These are phyloP conservation scores for Malus sylvestris DNA, from an alignment of 306 rosid genomes.

Conservation along the genomic window DNA sequence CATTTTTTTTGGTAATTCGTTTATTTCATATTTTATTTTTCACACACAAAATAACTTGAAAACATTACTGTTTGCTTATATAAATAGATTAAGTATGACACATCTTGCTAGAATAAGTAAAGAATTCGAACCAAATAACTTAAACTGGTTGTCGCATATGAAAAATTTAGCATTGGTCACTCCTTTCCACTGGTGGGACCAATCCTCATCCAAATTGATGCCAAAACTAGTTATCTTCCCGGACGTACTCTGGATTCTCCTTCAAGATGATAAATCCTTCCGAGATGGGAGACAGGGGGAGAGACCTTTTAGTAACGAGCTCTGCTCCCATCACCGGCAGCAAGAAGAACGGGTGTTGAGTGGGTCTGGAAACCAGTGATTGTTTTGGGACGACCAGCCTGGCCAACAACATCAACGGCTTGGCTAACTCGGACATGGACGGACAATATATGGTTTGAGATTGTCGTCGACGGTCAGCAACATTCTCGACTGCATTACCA, in stretches of 20 bases:
- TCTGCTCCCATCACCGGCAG: slow-evolving; percentile 60
- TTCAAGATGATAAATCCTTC: slow-evolving; percentile 89
- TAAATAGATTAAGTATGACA: not conserved
- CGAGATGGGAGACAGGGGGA: slow-evolving; percentile 80
- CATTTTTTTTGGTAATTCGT: too few species aligned
- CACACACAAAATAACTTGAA: not conserved
- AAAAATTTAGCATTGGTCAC: not conserved
- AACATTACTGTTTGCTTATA: not conserved
- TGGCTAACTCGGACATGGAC: slow-evolving; percentile 95
- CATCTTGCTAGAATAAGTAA: not conserved
- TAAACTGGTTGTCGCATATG: too few species aligned
- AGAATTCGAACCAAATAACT: too few species aligned
- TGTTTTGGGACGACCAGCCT: slow-evolving; percentile 95
- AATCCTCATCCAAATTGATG: not conserved
- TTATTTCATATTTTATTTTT: too few species aligned
- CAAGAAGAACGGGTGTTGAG: slow-evolving; percentile 92
- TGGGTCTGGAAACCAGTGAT: slow-evolving; percentile 95
- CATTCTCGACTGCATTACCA: slow-evolving; percentile 99
- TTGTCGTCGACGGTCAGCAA: slow-evolving; percentile 83
- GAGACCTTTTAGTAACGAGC: slow-evolving; percentile 16
- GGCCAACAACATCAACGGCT: slow-evolving; percentile 96
- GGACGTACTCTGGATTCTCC: slow-evolving; percentile 69
- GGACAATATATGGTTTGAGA: slow-evolving; percentile 53
- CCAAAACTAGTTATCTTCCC: slow-evolving; percentile 37
- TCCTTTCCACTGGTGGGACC: not conserved